Base-by-base conservation (phyloP, 192 early-diverging fungal genomes). In the Backusella parvicylindrica region DNA sequence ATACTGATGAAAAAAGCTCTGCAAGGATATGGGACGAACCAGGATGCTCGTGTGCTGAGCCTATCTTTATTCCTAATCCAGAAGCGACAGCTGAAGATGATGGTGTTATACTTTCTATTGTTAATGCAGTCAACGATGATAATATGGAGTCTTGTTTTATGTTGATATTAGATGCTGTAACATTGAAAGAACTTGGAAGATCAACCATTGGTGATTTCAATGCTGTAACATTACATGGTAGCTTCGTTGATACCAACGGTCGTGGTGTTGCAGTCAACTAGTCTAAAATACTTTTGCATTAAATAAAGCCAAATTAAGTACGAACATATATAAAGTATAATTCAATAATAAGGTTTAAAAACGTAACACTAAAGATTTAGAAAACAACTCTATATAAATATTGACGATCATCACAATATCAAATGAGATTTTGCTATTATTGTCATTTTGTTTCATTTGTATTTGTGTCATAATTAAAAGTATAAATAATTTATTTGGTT, bases 41-140 rank as follows among this genome's bases (percentile, higher is more conserved):
- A 4, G 75, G 78, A 1, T 79, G 77, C 26, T 74, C 66, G 26
- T 83, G 81, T 67, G 63, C 81, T 2, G 81, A 83, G 64, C 81
- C 81, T 31, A 75, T 83, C 12, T 83, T 83, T 71, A 56, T 83
- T 8, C 75, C 81, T 23, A 38, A 70, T 18, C 75, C 70, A 1
- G 68, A 79, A 32, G 74, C 21, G 11, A 79, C 65, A 16, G 41
- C 26, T 28, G 81, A 83, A 71, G 81, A 83, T 21, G 77, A 83
- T 26, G 81, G 81, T 28, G 81, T 79, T 0, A 56, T 83, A 1
- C 15, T 83, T 2, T 76, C 77, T 15, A 71, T 76, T 41, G 81
- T 83, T 1, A 83, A 83, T 36, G 38, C 67, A 2, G 65, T 40
- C 68, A 33, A 31, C 2, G 16, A 28, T 12, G 69, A 77, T n/a